These are phyloP conservation scores for Pisolithus microcarpus DNA, from an alignment of 768 basidiomycete species.

Conservation along the genomic window DNA sequence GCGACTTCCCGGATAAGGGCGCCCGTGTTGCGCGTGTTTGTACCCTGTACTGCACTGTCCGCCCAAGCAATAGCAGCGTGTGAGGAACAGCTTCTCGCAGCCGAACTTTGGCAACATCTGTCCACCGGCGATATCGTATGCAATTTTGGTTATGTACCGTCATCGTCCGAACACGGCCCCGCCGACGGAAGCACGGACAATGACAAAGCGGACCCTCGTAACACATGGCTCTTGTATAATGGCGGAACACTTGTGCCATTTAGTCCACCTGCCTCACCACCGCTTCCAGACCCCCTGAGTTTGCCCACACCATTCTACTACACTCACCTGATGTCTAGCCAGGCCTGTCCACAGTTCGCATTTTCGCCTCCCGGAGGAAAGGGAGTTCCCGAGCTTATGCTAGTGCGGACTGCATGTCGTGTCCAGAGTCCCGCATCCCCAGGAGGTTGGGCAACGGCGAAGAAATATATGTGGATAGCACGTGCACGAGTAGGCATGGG, in stretches of 20 bases:
- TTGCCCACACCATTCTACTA: constrained; percentile 77
- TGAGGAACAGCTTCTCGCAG: constrained; percentile 60
- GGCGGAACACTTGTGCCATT: constrained; percentile 57
- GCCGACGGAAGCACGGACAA: constrained; percentile 14
- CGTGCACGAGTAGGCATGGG: constrained; percentile 34
- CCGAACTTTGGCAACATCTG: constrained; percentile 68
- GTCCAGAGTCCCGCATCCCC: constrained; percentile 59
- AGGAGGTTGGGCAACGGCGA: constrained; percentile 51
- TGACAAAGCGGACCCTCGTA: constrained; percentile 15
- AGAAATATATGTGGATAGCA: constrained; percentile 62
- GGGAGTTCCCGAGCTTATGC: constrained; percentile 40
- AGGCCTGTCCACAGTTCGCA: constrained; percentile 17
- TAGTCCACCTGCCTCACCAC: constrained; percentile 44
- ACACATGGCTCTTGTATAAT: constrained; percentile 70
- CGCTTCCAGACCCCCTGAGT: constrained; percentile 48
- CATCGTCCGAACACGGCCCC: constrained; percentile 23
- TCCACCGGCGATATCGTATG: constrained; percentile 73
- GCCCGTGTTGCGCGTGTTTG: constrained; percentile 67
- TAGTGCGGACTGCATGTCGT: constrained; percentile 30
- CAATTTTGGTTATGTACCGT: constrained; percentile 72
- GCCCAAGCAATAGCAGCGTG: constrained; percentile 43
- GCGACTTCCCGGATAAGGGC: constrained; percentile 60
- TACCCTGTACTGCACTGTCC: constrained; percentile 56
- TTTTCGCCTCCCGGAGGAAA: constrained; percentile 24
- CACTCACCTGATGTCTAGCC: constrained; percentile 49